phyloP scores from a whole-genome alignment of 2,329 filamentous ascomycete genomes.

The Penicillium palitans region DNA sequence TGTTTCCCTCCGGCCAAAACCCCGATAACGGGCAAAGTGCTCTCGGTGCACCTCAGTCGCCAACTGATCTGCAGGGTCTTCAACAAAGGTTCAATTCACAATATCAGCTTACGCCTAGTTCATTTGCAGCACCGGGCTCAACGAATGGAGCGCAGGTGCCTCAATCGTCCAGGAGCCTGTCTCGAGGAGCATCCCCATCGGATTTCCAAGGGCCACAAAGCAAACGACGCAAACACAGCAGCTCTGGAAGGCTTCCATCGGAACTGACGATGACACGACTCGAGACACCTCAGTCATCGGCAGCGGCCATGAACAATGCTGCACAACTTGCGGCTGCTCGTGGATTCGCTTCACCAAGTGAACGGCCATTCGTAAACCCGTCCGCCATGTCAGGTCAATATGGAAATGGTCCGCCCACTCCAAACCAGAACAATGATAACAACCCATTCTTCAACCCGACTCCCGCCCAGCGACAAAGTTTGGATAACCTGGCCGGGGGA shows the following conservation, averaged over 20 bases:
- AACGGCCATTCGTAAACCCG: conserved; percentile 51
- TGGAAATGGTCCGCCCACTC: conserved; percentile 64
- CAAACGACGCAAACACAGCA: conserved; percentile 82
- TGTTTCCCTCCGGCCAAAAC: conserved; percentile 42
- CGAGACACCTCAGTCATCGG: conserved; percentile 56
- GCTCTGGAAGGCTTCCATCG: conserved; percentile 67
- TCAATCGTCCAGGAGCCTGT: conserved; percentile 63
- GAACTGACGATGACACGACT: conserved; percentile 80
- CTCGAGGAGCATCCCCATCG: conserved; percentile 71
- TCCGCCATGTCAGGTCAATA: conserved; percentile 50
- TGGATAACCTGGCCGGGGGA: conserved; percentile 65
- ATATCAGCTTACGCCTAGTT: conserved; percentile 41
- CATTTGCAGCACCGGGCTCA: conserved; percentile 43
- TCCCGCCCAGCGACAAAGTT: conserved; percentile 58
- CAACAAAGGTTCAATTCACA: conserved; percentile 53
- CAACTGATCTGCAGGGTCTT: conserved; percentile 62
- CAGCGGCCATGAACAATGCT: conserved; percentile 45
- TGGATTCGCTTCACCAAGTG: conserved; percentile 40
- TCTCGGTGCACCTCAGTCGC: conserved; percentile 36
- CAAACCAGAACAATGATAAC: conserved; percentile 61
- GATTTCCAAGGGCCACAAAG: conserved; percentile 64
- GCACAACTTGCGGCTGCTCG: conserved; percentile 43
- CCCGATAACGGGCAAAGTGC: conserved; percentile 32
- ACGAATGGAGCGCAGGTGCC: conserved; percentile 44
- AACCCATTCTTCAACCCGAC: conserved; percentile 58